Base-by-base conservation (phyloP, 768 basidiomycete genomes). In the Cystofilobasidium ferigula region DNA sequence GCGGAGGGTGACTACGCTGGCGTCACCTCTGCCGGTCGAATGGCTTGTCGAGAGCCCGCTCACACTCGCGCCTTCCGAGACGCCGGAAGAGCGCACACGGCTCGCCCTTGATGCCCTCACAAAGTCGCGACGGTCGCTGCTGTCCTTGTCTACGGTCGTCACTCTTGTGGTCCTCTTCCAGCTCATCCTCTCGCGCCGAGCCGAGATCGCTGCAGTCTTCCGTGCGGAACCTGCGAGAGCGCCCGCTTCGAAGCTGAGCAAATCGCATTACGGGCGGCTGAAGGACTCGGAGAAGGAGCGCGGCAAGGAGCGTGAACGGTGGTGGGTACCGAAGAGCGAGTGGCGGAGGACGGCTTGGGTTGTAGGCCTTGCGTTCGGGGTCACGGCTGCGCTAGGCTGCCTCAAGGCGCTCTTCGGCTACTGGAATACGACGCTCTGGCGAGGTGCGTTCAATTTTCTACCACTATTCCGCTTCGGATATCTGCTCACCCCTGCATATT, bases 31-130 rank as follows among this genome's bases (percentile, higher is more conserved):
- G 7, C 85, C 86, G 16, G 70, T 79, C 53, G 78, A 78, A 64
- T 94, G 93, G 93, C 79, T 82, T 48, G 86, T 94, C 71, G 91
- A 94, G 74, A 73, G 79, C 0, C 88, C 92, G 1, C 74, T 79
- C 51, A 78, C 81, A 36, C 79, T 89, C 32, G 73, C 78, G 7
- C 54, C 59, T 13, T 40, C 78, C 80, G 47, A 69, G 77, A 51
- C 73, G 78, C 20, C 73, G 81, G 36, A 79, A 81, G 78, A 82
- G 32, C 73, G 80, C 2, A n/a, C 51, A 2, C 13, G 16, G 13
- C 45, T 66, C 20, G 74, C 76, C 3, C 66, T 75, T 14, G 73
- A 73, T 0, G 76, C 76, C 0, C 67, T 77, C 9, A 73, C 86
- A 14, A 77, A 83, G 28, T 85, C 89, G 32, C 83, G 92, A 28